Evolutionary conservation across 495 filamentous ascomycete genomes (phyloP).

Genomic region (Penicillium paradoxum): DNA sequence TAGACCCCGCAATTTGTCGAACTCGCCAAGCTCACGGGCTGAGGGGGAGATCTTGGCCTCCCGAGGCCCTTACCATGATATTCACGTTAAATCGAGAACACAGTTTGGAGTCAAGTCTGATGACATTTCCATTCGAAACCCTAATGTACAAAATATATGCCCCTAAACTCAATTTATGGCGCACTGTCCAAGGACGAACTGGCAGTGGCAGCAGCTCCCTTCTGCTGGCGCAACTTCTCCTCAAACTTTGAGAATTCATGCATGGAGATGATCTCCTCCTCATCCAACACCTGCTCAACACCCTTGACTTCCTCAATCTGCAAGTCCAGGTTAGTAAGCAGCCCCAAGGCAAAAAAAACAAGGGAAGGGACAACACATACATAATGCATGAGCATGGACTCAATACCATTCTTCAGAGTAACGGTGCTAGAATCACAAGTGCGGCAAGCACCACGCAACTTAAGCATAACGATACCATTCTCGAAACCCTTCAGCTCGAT

Average conservation of each 20-base stretch:
- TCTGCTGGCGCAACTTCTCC: constrained; percentile 81
- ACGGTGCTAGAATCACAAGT: constrained; percentile 96
- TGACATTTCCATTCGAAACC: constrained; percentile 1
- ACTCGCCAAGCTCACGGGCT: neutral
- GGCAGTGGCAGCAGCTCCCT: constrained; percentile 51
- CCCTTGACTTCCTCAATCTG: constrained; percentile 95
- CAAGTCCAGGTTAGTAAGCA: constrained; percentile 25
- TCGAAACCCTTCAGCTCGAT: constrained; percentile 91
- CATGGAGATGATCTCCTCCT: constrained; percentile 86
- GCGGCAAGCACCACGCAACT: constrained; percentile 85
- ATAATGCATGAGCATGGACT: constrained; percentile 92
- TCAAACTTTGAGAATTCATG: constrained; percentile 94
- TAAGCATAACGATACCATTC: constrained; percentile 77
- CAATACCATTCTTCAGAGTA: constrained; percentile 93
- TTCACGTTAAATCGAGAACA: too few relatives aligned
- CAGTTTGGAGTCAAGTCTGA: neutral
- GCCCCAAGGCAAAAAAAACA: neutral
- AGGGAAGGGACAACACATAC: constrained; percentile 34
- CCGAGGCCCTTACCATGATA: too few relatives aligned
- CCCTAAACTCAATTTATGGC: constrained; percentile 21
- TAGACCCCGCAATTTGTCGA: neutral
- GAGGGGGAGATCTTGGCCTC: neutral
- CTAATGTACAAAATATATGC: constrained; percentile 4
- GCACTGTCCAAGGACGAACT: constrained; percentile 62
- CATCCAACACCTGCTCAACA: constrained; percentile 84